Evolutionary conservation across 2,329 filamentous ascomycete genomes (phyloP).

Genomic region (Fusarium nodosum): DNA sequence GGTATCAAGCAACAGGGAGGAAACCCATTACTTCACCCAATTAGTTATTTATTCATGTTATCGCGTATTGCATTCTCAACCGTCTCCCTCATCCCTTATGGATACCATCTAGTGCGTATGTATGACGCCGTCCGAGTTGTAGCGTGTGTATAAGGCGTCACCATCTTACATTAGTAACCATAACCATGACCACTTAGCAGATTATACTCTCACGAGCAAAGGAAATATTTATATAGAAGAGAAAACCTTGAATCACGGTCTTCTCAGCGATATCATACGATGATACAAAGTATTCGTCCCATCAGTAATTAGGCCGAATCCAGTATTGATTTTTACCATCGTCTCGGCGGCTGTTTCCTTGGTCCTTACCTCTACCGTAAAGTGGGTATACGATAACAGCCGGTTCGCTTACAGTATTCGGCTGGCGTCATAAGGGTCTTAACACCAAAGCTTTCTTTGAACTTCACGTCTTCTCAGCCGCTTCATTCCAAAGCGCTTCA

Average conservation of each 20-base stretch:
- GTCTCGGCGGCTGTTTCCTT: constrained; percentile 27
- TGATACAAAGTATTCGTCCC: background rate
- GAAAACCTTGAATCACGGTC: background rate
- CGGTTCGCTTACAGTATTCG: constrained; percentile 8
- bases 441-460: constrained; percentile 36
- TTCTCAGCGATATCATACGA: background rate
- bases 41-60: background rate
- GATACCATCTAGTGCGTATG: background rate
- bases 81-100: background rate
- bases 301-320: constrained; percentile 1
- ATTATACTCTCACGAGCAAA: background rate
- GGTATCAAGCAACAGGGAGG: background rate
- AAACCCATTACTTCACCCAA: background rate
- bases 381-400: constrained; percentile 24
- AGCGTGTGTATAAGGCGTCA: background rate
- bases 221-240: no score
- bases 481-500: background rate
- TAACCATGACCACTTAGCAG: background rate
- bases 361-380: constrained; percentile 5
- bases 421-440: constrained; percentile 37
- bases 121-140: background rate
- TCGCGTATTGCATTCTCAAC: background rate
- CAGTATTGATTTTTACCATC: constrained; percentile 8
- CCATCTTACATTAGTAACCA: background rate
- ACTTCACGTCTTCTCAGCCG: constrained; percentile 6